Base-by-base conservation (phyloP, 2,329 filamentous ascomycete species). In the Penicillium psychrosexuale region DNA sequence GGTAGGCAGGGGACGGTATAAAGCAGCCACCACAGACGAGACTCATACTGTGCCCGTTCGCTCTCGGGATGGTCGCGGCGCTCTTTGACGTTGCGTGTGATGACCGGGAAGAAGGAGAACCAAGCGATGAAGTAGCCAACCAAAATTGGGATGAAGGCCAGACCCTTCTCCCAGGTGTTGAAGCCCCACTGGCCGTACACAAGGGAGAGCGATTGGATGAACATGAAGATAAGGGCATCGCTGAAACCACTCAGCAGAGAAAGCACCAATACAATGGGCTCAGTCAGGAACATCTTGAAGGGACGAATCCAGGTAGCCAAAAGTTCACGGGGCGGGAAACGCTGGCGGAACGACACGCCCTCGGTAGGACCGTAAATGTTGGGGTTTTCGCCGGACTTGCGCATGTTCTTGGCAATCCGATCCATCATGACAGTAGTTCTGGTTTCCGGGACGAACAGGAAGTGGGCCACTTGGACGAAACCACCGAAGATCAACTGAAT, bases 401-500 rank as follows among this genome's bases (percentile, higher is more conserved):
- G 83, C 60, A 85, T 83, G 70, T 83, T 84, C 80, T 90, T 90
- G 28, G 90, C 90, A 55, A 92, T 90, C 2, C 78, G 79, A 75
- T 94, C 87, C 80, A 95, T 85, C 77, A 94, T 80, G 57, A 91
- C 82, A 5, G 87, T 90, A 0, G 84, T 82, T 49, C 90, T 81
- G 0, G 90, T 94, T 72, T 94, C 90, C 1, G 89, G 89, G 1
- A 94, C 90, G 8, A 84, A 78, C 55, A 88, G 66, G 47, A 87
- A 76, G 68, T 91, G 88, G 5, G 89, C 66, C 5, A 82, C 17
- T 67, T 92, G 89, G 3, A 90, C 83, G 33, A 83, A 79, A 8
- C 75, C 86, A 17, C 90, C 89, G 50, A 93, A 85, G 62, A 92
- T 91, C 59, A 93, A 82, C 72, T 92, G 89, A 56, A 93, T 88